phyloP scores from a whole-genome alignment of 257 asterid species.

The Lavandula angustifolia region DNA sequence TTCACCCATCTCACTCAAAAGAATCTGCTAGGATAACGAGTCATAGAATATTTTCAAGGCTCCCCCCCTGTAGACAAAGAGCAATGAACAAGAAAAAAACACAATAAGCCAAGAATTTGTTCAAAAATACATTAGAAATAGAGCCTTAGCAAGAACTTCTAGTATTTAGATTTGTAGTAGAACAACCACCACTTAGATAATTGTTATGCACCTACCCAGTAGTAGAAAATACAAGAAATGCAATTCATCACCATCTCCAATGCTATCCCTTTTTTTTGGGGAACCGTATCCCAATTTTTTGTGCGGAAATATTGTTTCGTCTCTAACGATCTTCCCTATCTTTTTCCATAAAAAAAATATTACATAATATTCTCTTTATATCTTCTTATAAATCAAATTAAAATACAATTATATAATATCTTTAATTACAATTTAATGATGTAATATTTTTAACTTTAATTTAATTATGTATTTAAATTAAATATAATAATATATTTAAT shows the following conservation, averaged over 20 bases:
- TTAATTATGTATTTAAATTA: too few species aligned
- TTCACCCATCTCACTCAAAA: constrained; percentile 96
- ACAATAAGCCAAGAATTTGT: constrained; percentile 18
- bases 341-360: too few species aligned
- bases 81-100: constrained; percentile 8
- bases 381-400: too few species aligned
- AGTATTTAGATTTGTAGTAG: neutral
- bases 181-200: neutral
- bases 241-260: neutral
- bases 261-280: too few species aligned
- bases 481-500: too few species aligned
- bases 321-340: too few species aligned
- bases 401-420: too few species aligned
- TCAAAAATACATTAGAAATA: constrained; percentile 25
- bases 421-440: too few species aligned
- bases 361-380: too few species aligned
- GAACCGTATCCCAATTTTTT: too few species aligned
- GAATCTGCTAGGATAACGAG: constrained; percentile 81
- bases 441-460: too few species aligned
- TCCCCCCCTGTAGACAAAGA: constrained; percentile 71
- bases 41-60: constrained; percentile 88
- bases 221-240: neutral
- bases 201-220: neutral
- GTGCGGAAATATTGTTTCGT: too few species aligned
- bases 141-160: constrained; percentile 9